Evolutionary conservation across 352 stramenopile species (phyloP), one percentile per base, ranked within the genome.

Genomic region (Globisporangium spiculum): DNA sequence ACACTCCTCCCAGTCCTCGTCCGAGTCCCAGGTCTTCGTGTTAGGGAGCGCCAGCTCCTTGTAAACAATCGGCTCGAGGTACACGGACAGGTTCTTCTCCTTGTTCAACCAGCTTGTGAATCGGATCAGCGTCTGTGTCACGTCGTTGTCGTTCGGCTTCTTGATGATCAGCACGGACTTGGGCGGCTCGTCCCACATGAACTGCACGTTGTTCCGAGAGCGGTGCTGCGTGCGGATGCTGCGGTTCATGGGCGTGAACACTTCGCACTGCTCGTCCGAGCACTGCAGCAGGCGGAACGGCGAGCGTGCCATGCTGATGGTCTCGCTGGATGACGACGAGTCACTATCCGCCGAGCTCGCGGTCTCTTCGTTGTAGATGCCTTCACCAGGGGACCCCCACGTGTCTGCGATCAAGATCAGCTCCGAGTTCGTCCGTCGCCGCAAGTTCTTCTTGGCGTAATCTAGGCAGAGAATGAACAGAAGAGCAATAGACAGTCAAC

Each of bases 91-190:
- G 4, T 84, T 77, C 68, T 89, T 92, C 50, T 95, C 80, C 26
- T 88, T 73, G n/a, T 81, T 67, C 53, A 97, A 70, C 90, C 90
- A 97, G 18, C 77, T 65, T 3, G 83, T 72, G 52, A 96, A 75
- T 32, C 78, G 75, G 32, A 86, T 48, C 56, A 97, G 73, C 67
- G 82, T 92, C 20, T 91, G 72, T 18, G 87, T 89, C 20, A 92
- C 90, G 26, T 84, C 77, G 18, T 78, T 73, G 55, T 97, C 90
- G 67, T 92, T 92, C 1, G 90, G 90, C 63, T 97, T 97, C 74
- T 97, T 97, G 32, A 97, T 86, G 55, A 97, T 83, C 8, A 97
- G 73, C 60, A 95, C 88, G 3, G 78, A 80, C 70, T 86, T 93
- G 12, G 89, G 89, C 9, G 82, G 76, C 50, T 92, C 86, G 59